Conservation (phyloP, 2,329 filamentous ascomycete genomes). For the Whalleya microplaca region DNA sequence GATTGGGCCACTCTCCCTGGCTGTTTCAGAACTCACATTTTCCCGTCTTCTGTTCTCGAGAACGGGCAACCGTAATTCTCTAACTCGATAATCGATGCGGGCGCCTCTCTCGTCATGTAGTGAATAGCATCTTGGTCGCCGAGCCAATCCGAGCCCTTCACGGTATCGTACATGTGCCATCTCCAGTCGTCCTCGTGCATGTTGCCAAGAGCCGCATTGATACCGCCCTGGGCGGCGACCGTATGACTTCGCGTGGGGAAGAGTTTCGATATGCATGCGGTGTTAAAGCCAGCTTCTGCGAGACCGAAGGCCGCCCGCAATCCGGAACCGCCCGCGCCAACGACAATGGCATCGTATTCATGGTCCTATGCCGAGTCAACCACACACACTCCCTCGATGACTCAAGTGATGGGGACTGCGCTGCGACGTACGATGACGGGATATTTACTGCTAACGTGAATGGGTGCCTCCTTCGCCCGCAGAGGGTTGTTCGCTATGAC, state of each 20-base stretch:
- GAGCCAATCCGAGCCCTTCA: constrained; percentile 97
- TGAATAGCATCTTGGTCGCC: constrained; percentile 97
- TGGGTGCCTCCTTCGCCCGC: constrained; percentile 89
- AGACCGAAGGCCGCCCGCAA: constrained; percentile 84
- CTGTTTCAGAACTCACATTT: constrained; percentile 65
- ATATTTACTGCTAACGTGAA: constrained; percentile 87
- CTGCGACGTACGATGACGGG: constrained; percentile 78
- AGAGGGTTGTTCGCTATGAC: constrained; percentile 86
- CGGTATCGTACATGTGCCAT: constrained; percentile 99
- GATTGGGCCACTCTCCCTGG: background rate
- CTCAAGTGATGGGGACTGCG: constrained; percentile 8
- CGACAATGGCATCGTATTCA: constrained; percentile 97
- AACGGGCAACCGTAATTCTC: constrained; percentile 98
- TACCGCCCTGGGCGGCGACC: constrained; percentile 80
- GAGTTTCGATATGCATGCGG: constrained; percentile 83
- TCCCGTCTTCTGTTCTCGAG: constrained; percentile 93
- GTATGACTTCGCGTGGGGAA: constrained; percentile 87
- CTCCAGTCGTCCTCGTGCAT: constrained; percentile 99
- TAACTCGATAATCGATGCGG: constrained; percentile 87
- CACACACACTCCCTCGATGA: constrained; percentile 18
- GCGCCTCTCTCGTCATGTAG: constrained; percentile 97
- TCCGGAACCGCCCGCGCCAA: constrained; percentile 81
- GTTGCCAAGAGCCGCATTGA: constrained; percentile 88
- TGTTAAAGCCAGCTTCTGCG: constrained; percentile 87
- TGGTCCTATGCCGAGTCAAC: constrained; percentile 68